Conservation (phyloP, 2,329 filamentous ascomycete genomes). For the Ramularia collo-cygni region DNA sequence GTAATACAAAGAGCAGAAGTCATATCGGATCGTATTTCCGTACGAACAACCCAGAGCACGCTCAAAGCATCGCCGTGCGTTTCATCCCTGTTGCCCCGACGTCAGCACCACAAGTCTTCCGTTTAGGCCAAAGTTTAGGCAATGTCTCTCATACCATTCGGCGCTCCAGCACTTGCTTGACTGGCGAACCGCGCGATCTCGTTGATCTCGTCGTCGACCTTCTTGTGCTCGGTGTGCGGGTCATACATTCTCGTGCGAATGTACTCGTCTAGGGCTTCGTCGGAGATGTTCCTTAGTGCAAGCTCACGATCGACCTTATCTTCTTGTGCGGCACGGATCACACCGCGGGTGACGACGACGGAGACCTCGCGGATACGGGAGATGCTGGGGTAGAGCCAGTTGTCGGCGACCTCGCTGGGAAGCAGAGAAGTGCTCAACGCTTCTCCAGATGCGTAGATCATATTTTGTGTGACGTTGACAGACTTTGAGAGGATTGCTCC, state of each 20-base stretch:
- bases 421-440: constrained; percentile 73
- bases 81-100: too few relatives aligned
- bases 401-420: constrained; percentile 70
- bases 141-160: too few relatives aligned
- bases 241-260: constrained; percentile 47
- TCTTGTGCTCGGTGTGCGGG: constrained; percentile 40
- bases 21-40: too few relatives aligned
- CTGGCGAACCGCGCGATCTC: constrained; percentile 2
- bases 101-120: too few relatives aligned
- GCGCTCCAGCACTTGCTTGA: too few relatives aligned
- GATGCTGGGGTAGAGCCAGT: constrained; percentile 82
- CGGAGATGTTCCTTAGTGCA: constrained; percentile 58
- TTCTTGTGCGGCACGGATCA: constrained; percentile 84
- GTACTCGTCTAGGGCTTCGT: constrained; percentile 66
- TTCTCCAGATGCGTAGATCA: constrained; percentile 92
- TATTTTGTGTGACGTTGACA: constrained; percentile 78
- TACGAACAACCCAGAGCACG: too few relatives aligned
- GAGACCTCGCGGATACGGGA: constrained; percentile 87
- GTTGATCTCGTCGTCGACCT: constrained; percentile 33
- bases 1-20: too few relatives aligned
- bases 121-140: too few relatives aligned
- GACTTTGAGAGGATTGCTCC: constrained; percentile 89
- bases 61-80: too few relatives aligned
- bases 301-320: constrained; percentile 55
- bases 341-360: constrained; percentile 76